A percentile compares a stretch with the other conserved stretches of the same genome.
Conservation (phyloP, 257 asterid species). For the Lantana camara region DNA sequence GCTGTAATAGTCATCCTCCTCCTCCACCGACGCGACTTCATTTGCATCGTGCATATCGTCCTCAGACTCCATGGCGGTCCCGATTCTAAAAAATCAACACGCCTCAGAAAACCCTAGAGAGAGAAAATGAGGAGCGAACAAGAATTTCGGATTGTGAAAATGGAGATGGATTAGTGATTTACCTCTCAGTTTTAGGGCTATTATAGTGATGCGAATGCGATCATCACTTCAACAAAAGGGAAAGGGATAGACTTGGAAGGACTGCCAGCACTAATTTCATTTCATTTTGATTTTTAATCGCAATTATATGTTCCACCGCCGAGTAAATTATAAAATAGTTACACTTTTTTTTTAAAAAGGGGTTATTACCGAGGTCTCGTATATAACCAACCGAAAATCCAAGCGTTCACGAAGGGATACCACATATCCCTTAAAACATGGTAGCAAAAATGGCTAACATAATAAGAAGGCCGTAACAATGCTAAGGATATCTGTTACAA, state of each 20-base stretch:
- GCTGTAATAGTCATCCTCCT: constrained; percentile 75
- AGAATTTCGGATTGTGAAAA: constrained; percentile 14
- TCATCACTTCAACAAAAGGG: constrained; percentile 30
- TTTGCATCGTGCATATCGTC: constrained; percentile 96
- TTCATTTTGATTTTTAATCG: no score
- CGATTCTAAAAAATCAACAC: constrained; percentile 19
- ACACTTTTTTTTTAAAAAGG: no score
- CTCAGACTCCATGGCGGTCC: constrained; percentile 66
- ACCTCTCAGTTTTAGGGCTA: constrained; percentile 30
- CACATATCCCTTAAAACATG: no score
- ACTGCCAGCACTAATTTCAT: no score
- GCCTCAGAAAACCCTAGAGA: constrained; percentile 41
- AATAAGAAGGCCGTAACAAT: no score
- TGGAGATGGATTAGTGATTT: constrained; percentile 31
- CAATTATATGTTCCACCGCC: no score
- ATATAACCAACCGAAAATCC: no score
- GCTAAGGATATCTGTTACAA: no score
- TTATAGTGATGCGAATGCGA: constrained; percentile 34
- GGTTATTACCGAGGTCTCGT: no score
- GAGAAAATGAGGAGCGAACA: constrained; percentile 18
- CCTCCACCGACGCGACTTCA: constrained; percentile 77
- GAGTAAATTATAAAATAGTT: no score
- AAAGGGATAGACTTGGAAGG: constrained; percentile 18
- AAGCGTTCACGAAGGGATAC: no score
- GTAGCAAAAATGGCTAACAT: no score